Percentiles rank a stretch among this genome's conserved stretches.
Conservation (phyloP, 2,329 filamentous ascomycete genomes). For the Myriosclerotinia curreyana region DNA sequence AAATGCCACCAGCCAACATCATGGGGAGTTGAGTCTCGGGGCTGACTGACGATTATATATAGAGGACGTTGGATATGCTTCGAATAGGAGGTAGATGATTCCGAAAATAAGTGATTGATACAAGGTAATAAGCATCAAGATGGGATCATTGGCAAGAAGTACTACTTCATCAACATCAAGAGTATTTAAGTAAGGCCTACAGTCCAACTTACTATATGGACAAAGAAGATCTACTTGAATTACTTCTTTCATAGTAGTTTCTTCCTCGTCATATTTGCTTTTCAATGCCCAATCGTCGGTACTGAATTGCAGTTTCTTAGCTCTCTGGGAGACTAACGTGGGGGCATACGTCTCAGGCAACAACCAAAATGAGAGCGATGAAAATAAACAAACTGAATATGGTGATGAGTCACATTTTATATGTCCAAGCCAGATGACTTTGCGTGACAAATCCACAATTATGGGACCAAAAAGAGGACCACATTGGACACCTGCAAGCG, state of each 20-base stretch:
- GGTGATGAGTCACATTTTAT: conserved; percentile 54
- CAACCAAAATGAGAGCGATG: neutral
- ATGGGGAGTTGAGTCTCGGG: conserved; percentile 65
- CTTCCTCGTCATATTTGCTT: conserved; percentile 33
- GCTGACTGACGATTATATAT: conserved; percentile 46
- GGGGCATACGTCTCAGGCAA: neutral
- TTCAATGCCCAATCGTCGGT: conserved; percentile 41
- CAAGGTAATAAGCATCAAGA: conserved; percentile 29
- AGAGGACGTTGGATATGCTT: conserved; percentile 47
- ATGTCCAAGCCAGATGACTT: conserved; percentile 48
- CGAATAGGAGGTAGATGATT: conserved; percentile 43
- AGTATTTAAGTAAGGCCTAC: neutral
- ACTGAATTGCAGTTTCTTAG: conserved; percentile 46
- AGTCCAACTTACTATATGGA: neutral
- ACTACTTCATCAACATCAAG: neutral
- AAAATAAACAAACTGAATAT: conserved; percentile 47
- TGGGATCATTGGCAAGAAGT: conserved; percentile 24
- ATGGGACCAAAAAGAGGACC: conserved; percentile 41
- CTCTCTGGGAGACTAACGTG: conserved; percentile 47
- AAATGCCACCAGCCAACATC: conserved; percentile 56
- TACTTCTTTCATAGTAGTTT: conserved; percentile 15
- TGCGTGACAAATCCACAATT: conserved; percentile 42
- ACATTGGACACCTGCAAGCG: conserved; percentile 52
- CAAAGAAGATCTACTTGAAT: neutral
- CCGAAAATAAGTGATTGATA: conserved; percentile 31